Base-by-base conservation (phyloP, 345 rosid species). In the Populus alba region DNA sequence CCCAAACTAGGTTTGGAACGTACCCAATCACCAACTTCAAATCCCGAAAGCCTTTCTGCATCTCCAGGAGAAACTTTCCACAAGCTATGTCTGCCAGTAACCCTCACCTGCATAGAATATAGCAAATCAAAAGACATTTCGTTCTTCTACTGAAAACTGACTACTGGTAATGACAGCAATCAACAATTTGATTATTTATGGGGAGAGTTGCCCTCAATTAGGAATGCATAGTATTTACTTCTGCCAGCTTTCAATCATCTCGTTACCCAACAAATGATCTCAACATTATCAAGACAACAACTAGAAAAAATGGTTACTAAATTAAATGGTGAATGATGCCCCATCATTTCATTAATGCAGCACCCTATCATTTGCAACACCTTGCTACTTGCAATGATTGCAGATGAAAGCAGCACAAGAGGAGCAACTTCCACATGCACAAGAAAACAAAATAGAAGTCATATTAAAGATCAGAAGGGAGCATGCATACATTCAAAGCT, bases 51-150 rank as follows among this genome's bases (percentile, higher is more conserved):
- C 57, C 89, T 89, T 86, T 96, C 98, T 39, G 94, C 97, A 91
- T 92, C 99, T 78, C 99, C 98, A 31, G 99, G 97, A 75, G 99
- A 94, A 83, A 94, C 90, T 78, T 85, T 94, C 99, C 99, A 94
- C 81, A 90, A 84, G 75, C 89, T 85, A 75, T 77, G 90, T 79
- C 92, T 88, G 73, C 98, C 97, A 76, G 92, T 87, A 82, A 96
- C 98, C 76, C 82, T 90, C 39, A 87, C 97, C 99, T 96, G 77
- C 78, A 89, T 17, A 79, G 73, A 76, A 10, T 15, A 47, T 15
- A 37, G 12, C 51, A 68, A 31, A 2, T 65, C 17, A 65, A 20
- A 8, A 22, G 27, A 12, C 51, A 47, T 45, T 45, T 45, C 51
- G 15, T 15, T 12, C 5, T 45, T 45, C 17, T 31, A 3, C 43